Base-by-base conservation (phyloP, 2,329 filamentous ascomycete genomes). In the Dryadomyces quercus-mongolicae region DNA sequence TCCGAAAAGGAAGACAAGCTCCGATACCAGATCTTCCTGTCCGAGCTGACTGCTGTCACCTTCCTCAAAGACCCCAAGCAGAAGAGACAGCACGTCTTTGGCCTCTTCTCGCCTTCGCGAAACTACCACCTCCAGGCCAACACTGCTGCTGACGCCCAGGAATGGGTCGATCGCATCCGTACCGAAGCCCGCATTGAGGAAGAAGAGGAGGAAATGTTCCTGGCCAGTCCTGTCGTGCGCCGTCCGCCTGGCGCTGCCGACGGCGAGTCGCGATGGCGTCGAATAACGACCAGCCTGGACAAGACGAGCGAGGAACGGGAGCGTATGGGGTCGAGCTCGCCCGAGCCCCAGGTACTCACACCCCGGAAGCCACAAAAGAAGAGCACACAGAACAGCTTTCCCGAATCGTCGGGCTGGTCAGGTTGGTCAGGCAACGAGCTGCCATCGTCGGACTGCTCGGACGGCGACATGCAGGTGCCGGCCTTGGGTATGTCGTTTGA, bases 91-190 rank as follows among this genome's bases (percentile, higher is more conserved):
- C 83, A 95, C 66, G 81, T 96, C 57, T 97, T 98, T 66, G 93
- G 88, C 20, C 78, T 97, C 48, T 98, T 95, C 70, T 92, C 90
- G 0, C 87, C 91, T 0, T 86, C 90, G 16, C 85, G 86, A 60
- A 97, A 96, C 70, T 95, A 86, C 70, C 90, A 96, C 64, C 82
- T 98, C 56, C 86, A 95, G 67, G 90, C 88, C 1, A 67, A 75
- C 36, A 85, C 79, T 4, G 78, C 82, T 51, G 74, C 81, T 56
- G 91, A 96, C 58, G 88, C 88, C 6, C 80, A 87, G 58, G 83
- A 87, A 64, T 98, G 93, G 93, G 87, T 96, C 18, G 77, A 87
- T 25, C 70, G 86, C 52, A 91, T 97, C 62, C 80, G 90, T 49
- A 74, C 74, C 55, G 84, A 93, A 62, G 88, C 90, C 18, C 82